A percentile compares a stretch with the other conserved stretches of the same genome.
Evolutionary conservation across 192 early-diverging fungal genomes (phyloP).

Genomic region (Piromyces sp.): DNA sequence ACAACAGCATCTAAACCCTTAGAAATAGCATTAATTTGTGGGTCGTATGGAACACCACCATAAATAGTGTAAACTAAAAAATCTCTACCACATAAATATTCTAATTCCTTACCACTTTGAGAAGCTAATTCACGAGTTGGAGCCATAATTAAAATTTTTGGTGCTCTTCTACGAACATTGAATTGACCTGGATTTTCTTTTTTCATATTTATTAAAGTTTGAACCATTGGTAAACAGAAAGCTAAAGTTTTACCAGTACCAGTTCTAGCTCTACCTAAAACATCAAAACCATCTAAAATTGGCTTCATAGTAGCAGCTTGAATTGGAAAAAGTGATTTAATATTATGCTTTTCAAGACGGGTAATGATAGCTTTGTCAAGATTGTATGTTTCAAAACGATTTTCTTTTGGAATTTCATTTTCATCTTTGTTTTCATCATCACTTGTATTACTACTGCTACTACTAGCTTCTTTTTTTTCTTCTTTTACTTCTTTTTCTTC

Average conservation of each 20-base stretch:
- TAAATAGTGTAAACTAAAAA: slow-evolving; percentile 58
- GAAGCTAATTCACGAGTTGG: slow-evolving; percentile 10
- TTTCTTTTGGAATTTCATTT: slow-evolving; percentile 32
- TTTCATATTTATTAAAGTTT: slow-evolving; percentile 34
- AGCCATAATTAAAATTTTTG: slow-evolving; percentile 8
- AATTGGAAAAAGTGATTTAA: slow-evolving; percentile 78
- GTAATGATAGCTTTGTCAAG: slow-evolving; percentile 47
- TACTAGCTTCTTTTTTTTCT: slow-evolving; percentile 8
- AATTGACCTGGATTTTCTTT: not conserved
- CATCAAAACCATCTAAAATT: slow-evolving; percentile 56
- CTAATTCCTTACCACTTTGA: slow-evolving; percentile 28
- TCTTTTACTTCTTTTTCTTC: slow-evolving; percentile 4
- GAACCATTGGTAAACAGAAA: slow-evolving; percentile 62
- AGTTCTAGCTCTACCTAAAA: slow-evolving; percentile 48
- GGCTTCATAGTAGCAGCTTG: slow-evolving; percentile 69
- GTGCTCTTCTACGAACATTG: slow-evolving; percentile 9
- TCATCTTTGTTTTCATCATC: slow-evolving; percentile 8
- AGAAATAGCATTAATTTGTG: slow-evolving; percentile 26
- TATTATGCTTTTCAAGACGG: slow-evolving; percentile 51
- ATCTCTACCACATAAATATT: slow-evolving; percentile 35
- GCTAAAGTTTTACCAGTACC: slow-evolving; percentile 71
- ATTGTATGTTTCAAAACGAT: slow-evolving; percentile 36
- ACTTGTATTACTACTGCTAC: slow-evolving; percentile 25
- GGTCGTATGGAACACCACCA: slow-evolving; percentile 70
- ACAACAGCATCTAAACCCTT: slow-evolving; percentile 18